These are phyloP conservation scores for Pseudogymnoascus sp. DNA, from an alignment of 2,329 filamentous ascomycete genomes.

Conservation along the genomic window DNA sequence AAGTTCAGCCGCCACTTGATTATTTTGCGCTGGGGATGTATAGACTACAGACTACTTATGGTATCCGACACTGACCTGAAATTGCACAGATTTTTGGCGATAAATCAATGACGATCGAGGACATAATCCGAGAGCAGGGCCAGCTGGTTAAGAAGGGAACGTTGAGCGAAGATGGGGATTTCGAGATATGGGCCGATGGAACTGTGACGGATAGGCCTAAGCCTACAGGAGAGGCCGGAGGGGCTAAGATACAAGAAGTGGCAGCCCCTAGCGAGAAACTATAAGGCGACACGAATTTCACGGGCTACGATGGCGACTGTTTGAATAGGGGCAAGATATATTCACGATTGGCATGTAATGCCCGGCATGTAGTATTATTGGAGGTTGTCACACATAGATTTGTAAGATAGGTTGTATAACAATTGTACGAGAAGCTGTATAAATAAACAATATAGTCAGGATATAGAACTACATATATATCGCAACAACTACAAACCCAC, in stretches of 20 bases:
- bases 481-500: not conserved
- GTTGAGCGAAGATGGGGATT: conserved; percentile 68
- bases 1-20: not conserved
- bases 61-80: conserved; percentile 5
- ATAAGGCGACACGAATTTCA: not conserved
- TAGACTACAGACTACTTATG: not conserved
- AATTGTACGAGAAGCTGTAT: conserved; percentile 5
- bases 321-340: not conserved
- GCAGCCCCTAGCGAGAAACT: not conserved
- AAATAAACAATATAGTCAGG: conserved; percentile 4
- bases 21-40: not conserved
- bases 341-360: not conserved
- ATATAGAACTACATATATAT: conserved; percentile 8
- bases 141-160: conserved; percentile 63
- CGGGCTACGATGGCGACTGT: not conserved
- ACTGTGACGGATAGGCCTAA: conserved; percentile 18
- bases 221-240: not conserved
- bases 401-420: conserved; percentile 6
- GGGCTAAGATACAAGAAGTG: not conserved
- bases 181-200: conserved; percentile 82
- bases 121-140: conserved; percentile 69
- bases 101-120: conserved; percentile 61
- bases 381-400: not conserved
- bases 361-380: not conserved
- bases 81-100: conserved; percentile 61